phyloP scores from a whole-genome alignment of 176 grass and related monocot genomes.

The Phragmites australis region DNA sequence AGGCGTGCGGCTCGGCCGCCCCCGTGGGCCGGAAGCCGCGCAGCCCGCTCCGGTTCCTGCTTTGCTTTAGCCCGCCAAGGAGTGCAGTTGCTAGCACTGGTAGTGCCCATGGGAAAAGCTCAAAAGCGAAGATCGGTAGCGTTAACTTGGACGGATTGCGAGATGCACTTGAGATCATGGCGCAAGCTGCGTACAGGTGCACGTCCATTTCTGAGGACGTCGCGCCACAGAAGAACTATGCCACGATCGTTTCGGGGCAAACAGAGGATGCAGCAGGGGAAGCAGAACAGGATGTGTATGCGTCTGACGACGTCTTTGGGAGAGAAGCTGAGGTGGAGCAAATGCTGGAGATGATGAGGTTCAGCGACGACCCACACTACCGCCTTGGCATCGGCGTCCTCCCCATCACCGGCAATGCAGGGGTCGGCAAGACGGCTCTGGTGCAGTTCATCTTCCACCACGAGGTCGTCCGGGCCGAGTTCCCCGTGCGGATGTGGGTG shows the following conservation, averaged over 20 bases:
- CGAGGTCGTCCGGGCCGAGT: constrained; percentile 24
- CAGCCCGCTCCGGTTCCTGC: constrained; percentile 41
- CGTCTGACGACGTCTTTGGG: constrained; percentile 24
- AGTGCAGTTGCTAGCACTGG: not conserved
- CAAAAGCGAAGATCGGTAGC: not conserved
- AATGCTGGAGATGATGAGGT: constrained; percentile 20
- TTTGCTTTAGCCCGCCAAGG: constrained; percentile 47
- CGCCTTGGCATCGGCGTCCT: constrained; percentile 39
- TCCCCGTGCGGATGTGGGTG: constrained; percentile 40
- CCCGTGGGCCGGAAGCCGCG: constrained; percentile 39
- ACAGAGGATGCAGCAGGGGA: not conserved
- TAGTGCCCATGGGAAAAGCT: not conserved
- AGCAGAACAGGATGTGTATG: not conserved
- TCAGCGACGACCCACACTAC: constrained; percentile 40
- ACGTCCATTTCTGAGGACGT: constrained; percentile 35
- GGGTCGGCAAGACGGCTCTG: constrained; percentile 44
- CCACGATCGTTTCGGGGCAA: not conserved
- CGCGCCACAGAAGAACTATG: constrained; percentile 27
- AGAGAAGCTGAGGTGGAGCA: constrained; percentile 41
- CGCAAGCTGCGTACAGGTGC: constrained; percentile 46
- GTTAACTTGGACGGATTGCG: not conserved
- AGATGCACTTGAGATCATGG: constrained; percentile 27
- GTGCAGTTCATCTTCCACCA: constrained; percentile 38
- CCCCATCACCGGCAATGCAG: constrained; percentile 16
- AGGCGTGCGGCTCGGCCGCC: no score